Conservation (phyloP, 768 basidiomycete species). For the Lentinula guzmanii region DNA sequence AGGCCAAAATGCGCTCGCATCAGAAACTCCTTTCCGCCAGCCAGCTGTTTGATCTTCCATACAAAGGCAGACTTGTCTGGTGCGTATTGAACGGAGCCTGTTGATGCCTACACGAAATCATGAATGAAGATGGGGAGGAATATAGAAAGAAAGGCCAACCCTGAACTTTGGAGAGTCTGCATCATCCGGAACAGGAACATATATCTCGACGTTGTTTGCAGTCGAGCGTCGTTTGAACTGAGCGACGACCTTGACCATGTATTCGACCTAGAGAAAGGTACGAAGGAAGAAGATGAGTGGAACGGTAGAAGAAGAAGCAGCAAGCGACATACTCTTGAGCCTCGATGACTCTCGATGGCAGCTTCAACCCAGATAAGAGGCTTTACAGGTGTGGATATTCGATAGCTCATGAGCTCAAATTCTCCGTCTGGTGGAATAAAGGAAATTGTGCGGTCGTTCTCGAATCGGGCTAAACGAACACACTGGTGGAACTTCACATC, state of each 20-base stretch:
- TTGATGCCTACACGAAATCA: conserved; percentile 61
- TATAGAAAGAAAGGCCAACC: conserved; percentile 37
- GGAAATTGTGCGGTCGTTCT: conserved; percentile 97
- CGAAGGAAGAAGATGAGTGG: not conserved
- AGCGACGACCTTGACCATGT: conserved; percentile 92
- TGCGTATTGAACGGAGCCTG: conserved; percentile 93
- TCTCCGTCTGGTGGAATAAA: conserved; percentile 99
- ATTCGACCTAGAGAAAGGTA: conserved; percentile 68
- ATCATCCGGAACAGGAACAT: conserved; percentile 98
- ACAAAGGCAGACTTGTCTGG: conserved; percentile 98
- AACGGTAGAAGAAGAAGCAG: not conserved
- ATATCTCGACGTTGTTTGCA: conserved; percentile 98
- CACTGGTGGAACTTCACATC: conserved; percentile 99
- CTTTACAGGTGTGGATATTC: conserved; percentile 94
- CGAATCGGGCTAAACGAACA: conserved; percentile 93
- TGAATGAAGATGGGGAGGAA: not conserved
- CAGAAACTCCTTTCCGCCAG: conserved; percentile 91
- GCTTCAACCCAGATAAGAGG: conserved; percentile 98
- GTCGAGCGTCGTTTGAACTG: conserved; percentile 97
- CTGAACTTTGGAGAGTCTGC: conserved; percentile 97
- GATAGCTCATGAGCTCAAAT: conserved; percentile 88
- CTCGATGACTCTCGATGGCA: conserved; percentile 88
- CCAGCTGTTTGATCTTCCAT: conserved; percentile 99
- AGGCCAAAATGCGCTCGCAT: conserved; percentile 98
- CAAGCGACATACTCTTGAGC: conserved; percentile 21